These are phyloP conservation scores for Gracilaria domingensis DNA, from an alignment of 23 red algal species.

Conservation along the genomic window DNA sequence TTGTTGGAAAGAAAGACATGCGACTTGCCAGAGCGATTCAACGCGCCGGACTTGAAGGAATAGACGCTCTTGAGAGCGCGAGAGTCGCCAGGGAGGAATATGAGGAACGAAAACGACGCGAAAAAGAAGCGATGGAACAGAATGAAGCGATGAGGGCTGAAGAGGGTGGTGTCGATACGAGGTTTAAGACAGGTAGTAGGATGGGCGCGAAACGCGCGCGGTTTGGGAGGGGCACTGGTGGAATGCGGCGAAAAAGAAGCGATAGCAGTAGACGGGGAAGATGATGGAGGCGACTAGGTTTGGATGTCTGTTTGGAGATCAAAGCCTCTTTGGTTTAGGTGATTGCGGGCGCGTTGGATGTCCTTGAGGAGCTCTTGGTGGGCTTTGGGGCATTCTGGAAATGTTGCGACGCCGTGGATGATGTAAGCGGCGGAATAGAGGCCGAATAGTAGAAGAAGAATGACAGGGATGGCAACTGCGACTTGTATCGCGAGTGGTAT, in stretches of 20 bases:
- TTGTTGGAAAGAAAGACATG: constrained; percentile 80
- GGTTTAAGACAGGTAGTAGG: not conserved
- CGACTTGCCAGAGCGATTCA: constrained; percentile 78
- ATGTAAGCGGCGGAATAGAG: constrained; percentile 51
- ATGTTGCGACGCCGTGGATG: constrained; percentile 44
- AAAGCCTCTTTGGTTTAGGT: constrained; percentile 24
- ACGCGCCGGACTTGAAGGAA: constrained; percentile 18
- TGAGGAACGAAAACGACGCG: constrained; percentile 41
- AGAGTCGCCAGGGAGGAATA: constrained; percentile 45
- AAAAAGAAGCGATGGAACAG: constrained; percentile 24
- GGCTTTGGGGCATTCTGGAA: constrained; percentile 55
- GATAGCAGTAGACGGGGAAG: constrained; percentile 40
- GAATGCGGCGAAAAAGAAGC: constrained; percentile 12
- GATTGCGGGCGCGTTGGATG: constrained; percentile 42
- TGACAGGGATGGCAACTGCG: constrained; percentile 27
- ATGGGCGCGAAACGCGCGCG: not conserved
- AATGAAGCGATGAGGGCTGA: not conserved
- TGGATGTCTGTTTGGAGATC: not conserved
- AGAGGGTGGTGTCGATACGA: not conserved
- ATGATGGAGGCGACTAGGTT: constrained; percentile 2
- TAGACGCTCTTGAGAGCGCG: constrained; percentile 64
- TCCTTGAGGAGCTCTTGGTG: constrained; percentile 52
- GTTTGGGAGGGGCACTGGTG: constrained; percentile 20
- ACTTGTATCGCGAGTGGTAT: not conserved
- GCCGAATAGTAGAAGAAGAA: constrained; percentile 21